phyloP scores from a whole-genome alignment of 2,329 filamentous ascomycete species.

The Knoxdaviesia proteae region DNA sequence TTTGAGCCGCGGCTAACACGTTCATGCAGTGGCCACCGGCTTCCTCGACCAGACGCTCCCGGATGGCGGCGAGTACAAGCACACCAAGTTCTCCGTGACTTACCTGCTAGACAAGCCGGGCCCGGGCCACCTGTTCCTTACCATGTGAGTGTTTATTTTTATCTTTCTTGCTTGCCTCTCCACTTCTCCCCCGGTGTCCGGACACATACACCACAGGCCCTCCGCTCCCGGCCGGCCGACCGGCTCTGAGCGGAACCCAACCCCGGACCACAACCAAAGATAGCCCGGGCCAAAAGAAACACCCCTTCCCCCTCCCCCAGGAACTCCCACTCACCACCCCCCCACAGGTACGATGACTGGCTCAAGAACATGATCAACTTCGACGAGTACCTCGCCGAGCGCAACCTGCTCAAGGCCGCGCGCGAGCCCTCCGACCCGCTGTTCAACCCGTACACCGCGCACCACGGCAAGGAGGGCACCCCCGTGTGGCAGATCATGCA shows the following conservation, averaged over 20 bases:
- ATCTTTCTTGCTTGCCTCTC: not conserved
- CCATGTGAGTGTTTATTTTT: constrained; percentile 7
- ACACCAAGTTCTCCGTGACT: constrained; percentile 12
- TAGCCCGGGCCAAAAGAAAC: no score
- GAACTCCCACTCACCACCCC: not conserved
- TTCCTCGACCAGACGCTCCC: constrained; percentile 11
- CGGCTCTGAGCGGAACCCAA: no score
- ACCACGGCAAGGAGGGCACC: constrained; percentile 13
- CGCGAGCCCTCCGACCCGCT: constrained; percentile 10
- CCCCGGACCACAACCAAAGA: no score
- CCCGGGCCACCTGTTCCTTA: constrained; percentile 12
- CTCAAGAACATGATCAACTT: constrained; percentile 14
- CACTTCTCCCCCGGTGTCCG: not conserved
- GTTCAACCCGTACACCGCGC: constrained; percentile 12
- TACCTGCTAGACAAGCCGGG: constrained; percentile 10
- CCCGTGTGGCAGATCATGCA: constrained; percentile 14
- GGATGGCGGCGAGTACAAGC: constrained; percentile 10
- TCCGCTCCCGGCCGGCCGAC: no score
- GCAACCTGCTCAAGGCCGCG: constrained; percentile 5
- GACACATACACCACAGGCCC: no score
- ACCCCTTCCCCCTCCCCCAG: not conserved
- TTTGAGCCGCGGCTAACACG: not conserved
- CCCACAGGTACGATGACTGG: constrained; percentile 13
- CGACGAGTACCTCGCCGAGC: constrained; percentile 11
- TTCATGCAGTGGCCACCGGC: constrained; percentile 9